Base-by-base conservation (phyloP, 1,284 basidiomycete species). In the Rhodotorula sp. region DNA sequence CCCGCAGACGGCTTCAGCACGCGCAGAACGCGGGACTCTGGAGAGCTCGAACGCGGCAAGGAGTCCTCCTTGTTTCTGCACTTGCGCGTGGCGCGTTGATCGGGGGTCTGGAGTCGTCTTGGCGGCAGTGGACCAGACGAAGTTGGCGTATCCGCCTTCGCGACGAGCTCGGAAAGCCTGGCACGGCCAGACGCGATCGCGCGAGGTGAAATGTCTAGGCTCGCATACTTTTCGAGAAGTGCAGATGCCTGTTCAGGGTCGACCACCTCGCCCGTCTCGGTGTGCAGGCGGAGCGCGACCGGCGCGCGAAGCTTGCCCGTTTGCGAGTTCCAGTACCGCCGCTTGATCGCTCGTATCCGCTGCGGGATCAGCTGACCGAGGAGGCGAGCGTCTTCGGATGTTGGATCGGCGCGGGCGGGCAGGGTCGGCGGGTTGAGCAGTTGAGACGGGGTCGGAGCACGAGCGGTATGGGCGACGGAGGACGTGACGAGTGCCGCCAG, bases 341-440 rank as follows among this genome's bases (percentile, higher is more conserved):
- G 85, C n/a, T 86, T 86, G 63, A 87, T 84, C 79, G 92, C 92
- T 55, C 86, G 84, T 78, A 90, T 85, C 54, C 90, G 85, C 49
- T 90, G 86, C 78, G 86, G 89, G 80, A 87, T 89, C 55, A 90
- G 81, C 23, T 84, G 85, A 3, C 90, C 90, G 48, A 89, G 81
- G 2, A 88, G 77, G 23, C 81, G 79, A 1, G 87, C 86, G 67
- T 89, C 87, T 72, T 86, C 84, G 7, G 88, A 88, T 3, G 79
- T 71, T 12, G 86, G 85, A 72, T 88, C 81, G 48, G 87, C 87
- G 38, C 86, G 85, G 8, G 79, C 76, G 1, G 89, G 87, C 31
- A 91, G 80, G 1, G 78, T 84, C 0, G 86, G 86, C 0, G 90
- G 89, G 18, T 77, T 80, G 12, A 74, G 64, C 47, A 90, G 79